Percentiles rank a stretch among this genome's conserved stretches.
Evolutionary conservation across 495 filamentous ascomycete species (phyloP).

Genomic region (Jackrogersella minutella): DNA sequence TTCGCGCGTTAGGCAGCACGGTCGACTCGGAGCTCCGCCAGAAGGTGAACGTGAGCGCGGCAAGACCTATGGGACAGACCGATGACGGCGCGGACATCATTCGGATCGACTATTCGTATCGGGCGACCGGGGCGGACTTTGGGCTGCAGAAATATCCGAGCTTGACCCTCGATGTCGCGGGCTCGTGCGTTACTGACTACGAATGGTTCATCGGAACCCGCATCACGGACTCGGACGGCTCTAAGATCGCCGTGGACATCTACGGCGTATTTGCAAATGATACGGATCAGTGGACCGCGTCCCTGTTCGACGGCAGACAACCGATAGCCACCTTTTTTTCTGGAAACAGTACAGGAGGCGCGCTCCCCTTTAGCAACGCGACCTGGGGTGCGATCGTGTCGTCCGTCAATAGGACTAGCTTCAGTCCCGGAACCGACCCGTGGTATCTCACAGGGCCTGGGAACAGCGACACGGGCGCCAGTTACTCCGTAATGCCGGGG

Average conservation of each 20-base stretch:
- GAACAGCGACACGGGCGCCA: background rate
- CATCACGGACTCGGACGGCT: background rate
- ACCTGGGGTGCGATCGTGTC: conserved; percentile 46
- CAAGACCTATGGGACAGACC: conserved; percentile 18
- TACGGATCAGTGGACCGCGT: background rate
- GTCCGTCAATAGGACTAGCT: conserved; percentile 44
- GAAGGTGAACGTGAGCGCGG: conserved; percentile 14
- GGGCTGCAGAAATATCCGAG: conserved; percentile 46
- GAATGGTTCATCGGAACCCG: conserved; percentile 17
- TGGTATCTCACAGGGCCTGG: conserved; percentile 44
- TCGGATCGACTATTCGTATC: conserved; percentile 45
- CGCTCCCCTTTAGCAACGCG: conserved; percentile 29
- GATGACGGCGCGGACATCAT: conserved; percentile 26
- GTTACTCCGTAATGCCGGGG: conserved; percentile 23
- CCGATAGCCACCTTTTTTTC: conserved; percentile 22
- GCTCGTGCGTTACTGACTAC: conserved; percentile 51
- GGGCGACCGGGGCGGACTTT: conserved; percentile 45
- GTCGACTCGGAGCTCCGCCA: conserved; percentile 27
- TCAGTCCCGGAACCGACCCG: conserved; percentile 43
- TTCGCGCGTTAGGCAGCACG: conserved; percentile 43
- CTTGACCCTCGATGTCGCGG: conserved; percentile 43
- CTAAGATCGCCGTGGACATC: conserved; percentile 16
- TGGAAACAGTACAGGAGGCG: background rate
- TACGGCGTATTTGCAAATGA: conserved; percentile 21
- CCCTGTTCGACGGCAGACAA: conserved; percentile 26